Conservation (phyloP, 2,329 filamentous ascomycete species). For the Arachnopeziza araneosa region DNA sequence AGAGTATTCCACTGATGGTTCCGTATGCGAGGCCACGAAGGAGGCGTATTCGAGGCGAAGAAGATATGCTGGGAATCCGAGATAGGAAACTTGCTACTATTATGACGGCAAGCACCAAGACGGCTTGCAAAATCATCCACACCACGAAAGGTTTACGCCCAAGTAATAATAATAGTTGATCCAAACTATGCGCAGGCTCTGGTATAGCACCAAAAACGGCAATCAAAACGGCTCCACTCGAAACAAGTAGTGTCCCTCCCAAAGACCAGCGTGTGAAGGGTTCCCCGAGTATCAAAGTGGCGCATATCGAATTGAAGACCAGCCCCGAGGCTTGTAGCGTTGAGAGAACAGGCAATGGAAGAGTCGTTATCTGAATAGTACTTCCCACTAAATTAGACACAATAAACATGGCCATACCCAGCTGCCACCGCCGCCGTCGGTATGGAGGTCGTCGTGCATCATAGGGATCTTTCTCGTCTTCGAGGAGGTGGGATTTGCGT, state of each 20-base stretch:
- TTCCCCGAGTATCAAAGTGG: slow-evolving; percentile 84
- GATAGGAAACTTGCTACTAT: slow-evolving; percentile 53
- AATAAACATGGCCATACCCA: slow-evolving; percentile 97
- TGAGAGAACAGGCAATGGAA: slow-evolving; percentile 89
- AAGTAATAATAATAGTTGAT: slow-evolving; percentile 73
- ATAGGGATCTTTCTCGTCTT: slow-evolving; percentile 81
- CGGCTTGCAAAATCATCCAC: slow-evolving; percentile 79
- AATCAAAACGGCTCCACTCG: slow-evolving; percentile 82
- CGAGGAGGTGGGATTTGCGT: slow-evolving; percentile 95
- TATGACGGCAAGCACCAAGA: slow-evolving; percentile 67
- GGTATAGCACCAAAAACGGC: slow-evolving; percentile 91
- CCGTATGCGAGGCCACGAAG: slow-evolving; percentile 82
- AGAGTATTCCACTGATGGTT: slow-evolving; percentile 84
- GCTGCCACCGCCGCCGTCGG: slow-evolving; percentile 86
- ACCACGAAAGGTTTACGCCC: slow-evolving; percentile 69
- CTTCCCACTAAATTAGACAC: slow-evolving; percentile 90
- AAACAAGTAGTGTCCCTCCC: slow-evolving; percentile 82
- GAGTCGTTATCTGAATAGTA: slow-evolving; percentile 93
- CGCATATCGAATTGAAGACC: slow-evolving; percentile 98
- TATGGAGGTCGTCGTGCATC: slow-evolving; percentile 81
- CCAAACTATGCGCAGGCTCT: slow-evolving; percentile 82
- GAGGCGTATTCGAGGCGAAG: slow-evolving; percentile 64
- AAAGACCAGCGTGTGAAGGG: slow-evolving; percentile 94
- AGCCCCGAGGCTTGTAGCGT: slow-evolving; percentile 92
- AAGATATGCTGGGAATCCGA: slow-evolving; percentile 46